Percentiles rank a stretch among this genome's conserved stretches.
phyloP scores from a whole-genome alignment of 768 basidiomycete species.

The Mycena kentingensis region DNA sequence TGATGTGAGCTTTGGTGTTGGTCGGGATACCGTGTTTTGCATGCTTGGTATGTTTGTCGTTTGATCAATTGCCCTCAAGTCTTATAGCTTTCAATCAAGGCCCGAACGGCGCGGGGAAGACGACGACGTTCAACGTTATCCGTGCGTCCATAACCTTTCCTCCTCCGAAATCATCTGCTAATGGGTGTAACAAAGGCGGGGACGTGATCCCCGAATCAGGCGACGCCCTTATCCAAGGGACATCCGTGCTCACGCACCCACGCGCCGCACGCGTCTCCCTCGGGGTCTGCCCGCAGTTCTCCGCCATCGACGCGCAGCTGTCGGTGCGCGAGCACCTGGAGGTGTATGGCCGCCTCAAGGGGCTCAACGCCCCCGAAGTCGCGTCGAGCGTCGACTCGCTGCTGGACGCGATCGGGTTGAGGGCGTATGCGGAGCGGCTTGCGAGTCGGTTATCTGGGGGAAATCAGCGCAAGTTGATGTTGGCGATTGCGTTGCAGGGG shows the following conservation, averaged over 20 bases:
- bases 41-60: no score
- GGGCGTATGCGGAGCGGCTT: conserved; percentile 64
- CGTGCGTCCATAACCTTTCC: conserved; percentile 44
- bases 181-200: no score
- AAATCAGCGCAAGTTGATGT: conserved; percentile 73
- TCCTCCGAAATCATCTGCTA: no score
- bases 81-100: no score
- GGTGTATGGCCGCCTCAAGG: conserved; percentile 75
- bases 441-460: conserved; percentile 79
- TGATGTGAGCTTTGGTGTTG: conserved; percentile 69
- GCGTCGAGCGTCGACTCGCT: conserved; percentile 55
- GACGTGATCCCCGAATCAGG: conserved; percentile 68
- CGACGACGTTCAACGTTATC: conserved; percentile 80
- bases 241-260: conserved; percentile 66
- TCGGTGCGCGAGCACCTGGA: conserved; percentile 77
- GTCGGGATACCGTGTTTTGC: conserved; percentile 64
- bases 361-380: conserved; percentile 54
- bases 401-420: conserved; percentile 58
- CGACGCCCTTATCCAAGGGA: conserved; percentile 66
- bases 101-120: conserved; percentile 85
- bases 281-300: conserved; percentile 85
- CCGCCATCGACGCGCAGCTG: conserved; percentile 76
- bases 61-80: no score
- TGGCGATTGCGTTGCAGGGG: conserved; percentile 78
- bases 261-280: conserved; percentile 65